These are phyloP conservation scores for Mrakia gelida DNA, from an alignment of 768 basidiomycete genomes.

Conservation along the genomic window DNA sequence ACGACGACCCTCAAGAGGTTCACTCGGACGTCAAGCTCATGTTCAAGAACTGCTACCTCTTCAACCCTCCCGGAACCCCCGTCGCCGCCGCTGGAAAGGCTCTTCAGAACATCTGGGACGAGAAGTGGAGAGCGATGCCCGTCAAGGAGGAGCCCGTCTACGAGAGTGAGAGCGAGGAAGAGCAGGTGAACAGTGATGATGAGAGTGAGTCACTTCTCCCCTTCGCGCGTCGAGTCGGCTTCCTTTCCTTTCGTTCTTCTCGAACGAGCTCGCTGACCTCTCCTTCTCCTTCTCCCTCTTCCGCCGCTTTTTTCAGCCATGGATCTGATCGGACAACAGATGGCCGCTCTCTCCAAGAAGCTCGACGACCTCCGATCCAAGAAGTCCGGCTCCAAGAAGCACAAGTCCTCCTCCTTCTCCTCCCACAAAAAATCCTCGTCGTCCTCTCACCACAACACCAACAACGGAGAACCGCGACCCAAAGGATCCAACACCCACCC, in stretches of 20 bases:
- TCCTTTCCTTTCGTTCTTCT: background rate
- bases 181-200: slow-evolving; percentile 45
- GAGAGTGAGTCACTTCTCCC: slow-evolving; percentile 16
- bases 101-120: slow-evolving; percentile 81
- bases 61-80: slow-evolving; percentile 81
- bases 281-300: background rate
- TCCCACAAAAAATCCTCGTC: slow-evolving; percentile 12
- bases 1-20: slow-evolving; percentile 72
- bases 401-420: slow-evolving; percentile 4
- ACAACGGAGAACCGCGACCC: slow-evolving; percentile 14
- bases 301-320: background rate
- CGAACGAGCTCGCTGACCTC: background rate
- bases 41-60: slow-evolving; percentile 87
- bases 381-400: slow-evolving; percentile 17
- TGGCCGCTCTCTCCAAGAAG: slow-evolving; percentile 7
- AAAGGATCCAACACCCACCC: slow-evolving; percentile 17
- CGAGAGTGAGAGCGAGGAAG: slow-evolving; percentile 51
- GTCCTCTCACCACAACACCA: background rate
- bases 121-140: slow-evolving; percentile 82
- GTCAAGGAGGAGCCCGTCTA: slow-evolving; percentile 47
- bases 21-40: slow-evolving; percentile 89
- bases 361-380: slow-evolving; percentile 19
- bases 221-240: background rate
- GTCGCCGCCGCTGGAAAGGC: slow-evolving; percentile 83
- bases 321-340: slow-evolving; percentile 3